Evolutionary conservation across 2,329 filamentous ascomycete genomes (phyloP).

Genomic region (Cladosporium sp.): DNA sequence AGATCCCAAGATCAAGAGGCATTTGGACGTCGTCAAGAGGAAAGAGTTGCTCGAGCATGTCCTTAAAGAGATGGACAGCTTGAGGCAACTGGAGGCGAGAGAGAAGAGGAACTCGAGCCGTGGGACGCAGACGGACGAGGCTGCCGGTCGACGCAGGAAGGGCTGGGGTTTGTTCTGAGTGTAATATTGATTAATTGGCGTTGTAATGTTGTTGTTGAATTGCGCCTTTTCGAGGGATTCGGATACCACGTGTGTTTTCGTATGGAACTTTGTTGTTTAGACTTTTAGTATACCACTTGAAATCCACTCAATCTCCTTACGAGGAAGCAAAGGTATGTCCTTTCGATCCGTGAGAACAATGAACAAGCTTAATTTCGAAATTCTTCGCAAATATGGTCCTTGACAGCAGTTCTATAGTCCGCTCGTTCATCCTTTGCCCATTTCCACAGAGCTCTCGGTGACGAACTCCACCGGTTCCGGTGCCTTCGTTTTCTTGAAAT

Average conservation of each 20-base stretch:
- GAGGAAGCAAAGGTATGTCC: background rate
- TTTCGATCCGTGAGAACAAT: background rate
- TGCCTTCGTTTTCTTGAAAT: too few species aligned
- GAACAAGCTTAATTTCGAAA: too few species aligned
- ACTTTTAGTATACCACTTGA: background rate
- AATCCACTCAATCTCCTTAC: background rate
- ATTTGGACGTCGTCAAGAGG: slow-evolving; percentile 85
- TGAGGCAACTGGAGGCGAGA: slow-evolving; percentile 76
- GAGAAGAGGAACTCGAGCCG: slow-evolving; percentile 53
- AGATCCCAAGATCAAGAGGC: slow-evolving; percentile 82
- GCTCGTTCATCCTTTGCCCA: too few species aligned
- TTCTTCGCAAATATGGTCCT: too few species aligned
- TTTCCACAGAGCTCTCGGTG: too few species aligned
- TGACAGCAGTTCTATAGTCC: too few species aligned
- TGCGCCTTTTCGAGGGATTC: background rate
- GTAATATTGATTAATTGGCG: background rate
- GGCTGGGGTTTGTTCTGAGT: slow-evolving; percentile 32
- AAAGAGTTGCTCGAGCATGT: slow-evolving; percentile 94
- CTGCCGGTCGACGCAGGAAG: slow-evolving; percentile 21
- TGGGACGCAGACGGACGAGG: slow-evolving; percentile 31
- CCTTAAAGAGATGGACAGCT: slow-evolving; percentile 89
- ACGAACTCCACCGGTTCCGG: too few species aligned
- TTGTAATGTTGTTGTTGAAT: background rate
- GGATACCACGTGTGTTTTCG: background rate
- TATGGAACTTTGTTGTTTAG: background rate